Conservation (phyloP, 805 yeast species). For the Ogataea saltuana region DNA sequence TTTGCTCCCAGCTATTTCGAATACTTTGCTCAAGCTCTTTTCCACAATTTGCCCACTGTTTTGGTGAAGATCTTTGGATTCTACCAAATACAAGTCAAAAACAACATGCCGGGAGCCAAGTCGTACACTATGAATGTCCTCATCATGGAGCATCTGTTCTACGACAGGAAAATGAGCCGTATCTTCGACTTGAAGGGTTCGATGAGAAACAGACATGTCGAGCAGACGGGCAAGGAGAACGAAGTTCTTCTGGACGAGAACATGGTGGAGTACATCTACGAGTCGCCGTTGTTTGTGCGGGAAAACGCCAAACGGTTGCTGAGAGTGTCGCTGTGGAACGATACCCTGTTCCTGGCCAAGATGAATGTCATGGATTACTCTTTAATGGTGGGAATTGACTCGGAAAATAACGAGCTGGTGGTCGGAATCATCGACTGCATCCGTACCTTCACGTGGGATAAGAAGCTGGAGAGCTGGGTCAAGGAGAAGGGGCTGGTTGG, state of each 20-base stretch:
- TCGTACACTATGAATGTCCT: slow-evolving; percentile 84
- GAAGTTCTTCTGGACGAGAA: slow-evolving; percentile 95
- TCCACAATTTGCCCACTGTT: slow-evolving; percentile 93
- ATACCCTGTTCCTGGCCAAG: slow-evolving; percentile 87
- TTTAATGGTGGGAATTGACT: slow-evolving; percentile 87
- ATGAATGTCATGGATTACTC: slow-evolving; percentile 99
- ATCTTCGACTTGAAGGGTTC: slow-evolving; percentile 97
- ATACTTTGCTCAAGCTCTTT: slow-evolving; percentile 91
- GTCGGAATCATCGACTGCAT: slow-evolving; percentile 95
- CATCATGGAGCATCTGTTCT: slow-evolving; percentile 94
- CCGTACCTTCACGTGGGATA: slow-evolving; percentile 98
- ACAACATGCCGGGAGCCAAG: slow-evolving; percentile 65
- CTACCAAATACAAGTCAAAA: slow-evolving; percentile 87
- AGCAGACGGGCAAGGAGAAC: slow-evolving; percentile 92
- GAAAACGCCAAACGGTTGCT: slow-evolving; percentile 86
- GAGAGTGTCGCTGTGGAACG: slow-evolving; percentile 91
- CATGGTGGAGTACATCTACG: slow-evolving; percentile 97
- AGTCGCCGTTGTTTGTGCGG: slow-evolving; percentile 89
- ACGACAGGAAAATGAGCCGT: slow-evolving; percentile 74
- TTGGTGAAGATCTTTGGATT: slow-evolving; percentile 94
- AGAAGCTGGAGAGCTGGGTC: slow-evolving; percentile 97
- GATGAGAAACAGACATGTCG: slow-evolving; percentile 95
- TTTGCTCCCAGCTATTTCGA: slow-evolving; percentile 97
- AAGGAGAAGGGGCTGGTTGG: slow-evolving; percentile 91
- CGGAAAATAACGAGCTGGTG: slow-evolving; percentile 63